A percentile compares a stretch with the other conserved stretches of the same genome.
Evolutionary conservation across 371 early-diverging fungal species (phyloP).

Genomic region (Mucor lusitanicus): DNA sequence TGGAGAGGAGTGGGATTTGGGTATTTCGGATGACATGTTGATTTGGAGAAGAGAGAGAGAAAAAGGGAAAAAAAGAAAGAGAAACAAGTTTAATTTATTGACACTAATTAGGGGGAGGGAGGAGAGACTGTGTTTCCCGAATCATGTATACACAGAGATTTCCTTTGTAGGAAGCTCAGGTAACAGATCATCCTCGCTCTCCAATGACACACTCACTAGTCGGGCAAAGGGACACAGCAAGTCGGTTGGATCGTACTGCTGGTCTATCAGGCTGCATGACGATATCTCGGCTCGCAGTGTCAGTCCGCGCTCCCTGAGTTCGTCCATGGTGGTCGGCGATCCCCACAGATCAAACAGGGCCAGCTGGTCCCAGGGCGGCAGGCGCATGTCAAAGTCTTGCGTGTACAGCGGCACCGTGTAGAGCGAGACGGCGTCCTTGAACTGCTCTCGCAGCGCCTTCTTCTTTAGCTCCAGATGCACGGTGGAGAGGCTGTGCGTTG

Average conservation of each 20-base stretch:
- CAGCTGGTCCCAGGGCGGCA: slow-evolving; percentile 45
- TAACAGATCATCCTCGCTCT: slow-evolving; percentile 31
- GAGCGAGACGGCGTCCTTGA: slow-evolving; percentile 35
- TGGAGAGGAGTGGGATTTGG: background rate
- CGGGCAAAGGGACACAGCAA: slow-evolving; percentile 46
- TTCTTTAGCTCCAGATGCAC: slow-evolving; percentile 54
- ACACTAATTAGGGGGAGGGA: slow-evolving; percentile 1
- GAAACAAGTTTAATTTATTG: background rate
- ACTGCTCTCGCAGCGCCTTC: slow-evolving; percentile 37
- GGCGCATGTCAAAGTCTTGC: slow-evolving; percentile 22
- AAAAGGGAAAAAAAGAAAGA: background rate
- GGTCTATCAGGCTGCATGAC: slow-evolving; percentile 36
- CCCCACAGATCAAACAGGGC: slow-evolving; percentile 60
- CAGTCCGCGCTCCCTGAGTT: slow-evolving; percentile 44
- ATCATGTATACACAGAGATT: slow-evolving; percentile 29
- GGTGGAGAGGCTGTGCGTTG: slow-evolving; percentile 55
- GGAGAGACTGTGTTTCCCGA: background rate
- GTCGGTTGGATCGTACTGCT: slow-evolving; percentile 45
- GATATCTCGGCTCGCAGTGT: slow-evolving; percentile 52
- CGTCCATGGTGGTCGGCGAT: slow-evolving; percentile 28
- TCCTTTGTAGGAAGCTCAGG: slow-evolving; percentile 34
- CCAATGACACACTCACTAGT: slow-evolving; percentile 32
- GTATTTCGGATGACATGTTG: slow-evolving; percentile 6
- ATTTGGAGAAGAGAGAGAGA: background rate
- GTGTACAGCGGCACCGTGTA: slow-evolving; percentile 50